Percentiles rank a stretch among this genome's conserved stretches.
Conservation (phyloP, 805 yeast species). For the Ogataea nakhonphanomensis region DNA sequence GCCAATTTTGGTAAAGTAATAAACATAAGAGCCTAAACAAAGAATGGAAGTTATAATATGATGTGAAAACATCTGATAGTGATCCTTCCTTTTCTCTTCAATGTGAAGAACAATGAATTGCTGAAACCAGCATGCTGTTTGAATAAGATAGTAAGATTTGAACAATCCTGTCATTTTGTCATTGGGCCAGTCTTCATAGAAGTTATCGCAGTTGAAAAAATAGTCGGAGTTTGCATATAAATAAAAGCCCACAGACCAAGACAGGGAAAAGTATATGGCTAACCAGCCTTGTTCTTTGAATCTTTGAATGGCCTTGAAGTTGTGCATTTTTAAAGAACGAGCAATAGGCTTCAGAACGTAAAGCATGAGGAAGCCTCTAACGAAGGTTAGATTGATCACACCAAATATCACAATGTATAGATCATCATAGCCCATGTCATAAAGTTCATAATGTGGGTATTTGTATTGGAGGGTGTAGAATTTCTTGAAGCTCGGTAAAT, state of each 20-base stretch:
- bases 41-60: slow-evolving; percentile 76
- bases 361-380: slow-evolving; percentile 60
- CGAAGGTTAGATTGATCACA: slow-evolving; percentile 52
- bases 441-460: slow-evolving; percentile 31
- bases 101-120: slow-evolving; percentile 73
- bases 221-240: slow-evolving; percentile 59
- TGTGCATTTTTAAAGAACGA: slow-evolving; percentile 38
- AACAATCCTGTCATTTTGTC: slow-evolving; percentile 46
- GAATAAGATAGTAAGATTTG: slow-evolving; percentile 69
- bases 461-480: slow-evolving; percentile 42
- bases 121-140: slow-evolving; percentile 77
- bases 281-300: slow-evolving; percentile 90
- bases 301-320: slow-evolving; percentile 53
- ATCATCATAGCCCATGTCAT: slow-evolving; percentile 58
- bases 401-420: slow-evolving; percentile 49
- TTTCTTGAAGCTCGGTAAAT: slow-evolving; percentile 31
- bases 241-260: slow-evolving; percentile 55
- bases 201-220: slow-evolving; percentile 50
- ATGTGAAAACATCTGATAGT: slow-evolving; percentile 81
- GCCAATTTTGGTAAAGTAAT: slow-evolving; percentile 73
- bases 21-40: slow-evolving; percentile 67
- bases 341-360: slow-evolving; percentile 59
- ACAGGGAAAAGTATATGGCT: slow-evolving; percentile 51
- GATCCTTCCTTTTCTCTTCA: slow-evolving; percentile 79
- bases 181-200: slow-evolving; percentile 77